Conservation (phyloP, 2,329 filamentous ascomycete genomes). For the Aspergillus ochraceoroseus region DNA sequence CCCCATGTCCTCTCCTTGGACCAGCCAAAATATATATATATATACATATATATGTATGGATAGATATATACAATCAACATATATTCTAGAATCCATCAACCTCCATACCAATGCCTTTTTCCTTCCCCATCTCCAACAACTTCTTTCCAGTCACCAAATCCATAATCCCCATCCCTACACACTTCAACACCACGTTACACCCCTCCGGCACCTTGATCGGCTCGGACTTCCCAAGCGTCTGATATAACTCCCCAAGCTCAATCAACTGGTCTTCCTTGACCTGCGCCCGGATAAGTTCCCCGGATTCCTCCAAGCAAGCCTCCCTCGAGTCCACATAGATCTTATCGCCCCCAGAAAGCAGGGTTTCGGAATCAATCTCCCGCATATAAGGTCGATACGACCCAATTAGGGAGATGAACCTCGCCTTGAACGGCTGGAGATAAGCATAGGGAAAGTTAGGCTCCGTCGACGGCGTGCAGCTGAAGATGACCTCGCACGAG, state of each 20-base stretch:
- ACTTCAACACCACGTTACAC: conserved; percentile 48
- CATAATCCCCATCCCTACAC: conserved; percentile 50
- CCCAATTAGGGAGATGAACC: conserved; percentile 51
- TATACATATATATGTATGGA: too few species aligned
- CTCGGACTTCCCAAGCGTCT: conserved; percentile 15
- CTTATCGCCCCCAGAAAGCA: conserved; percentile 56
- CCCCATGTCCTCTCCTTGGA: neutral
- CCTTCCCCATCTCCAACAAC: conserved; percentile 36
- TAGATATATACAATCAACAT: neutral
- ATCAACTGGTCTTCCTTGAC: conserved; percentile 37
- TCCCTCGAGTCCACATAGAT: conserved; percentile 60
- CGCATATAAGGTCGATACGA: conserved; percentile 54
- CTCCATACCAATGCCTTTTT: conserved; percentile 31
- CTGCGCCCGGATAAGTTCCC: conserved; percentile 44
- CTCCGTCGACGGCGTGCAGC: conserved; percentile 46
- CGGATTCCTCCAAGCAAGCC: conserved; percentile 45
- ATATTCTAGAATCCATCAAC: conserved; percentile 37
- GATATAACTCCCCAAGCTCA: conserved; percentile 43
- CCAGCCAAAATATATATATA: too few species aligned
- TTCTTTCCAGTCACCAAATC: conserved; percentile 46
- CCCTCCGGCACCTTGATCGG: conserved; percentile 27
- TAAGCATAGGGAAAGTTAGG: conserved; percentile 42
- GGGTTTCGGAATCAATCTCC: conserved; percentile 46
- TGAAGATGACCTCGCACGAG: conserved; percentile 46
- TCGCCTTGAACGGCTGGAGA: conserved; percentile 35